Evolutionary conservation across 1,139 yeast genomes (phyloP).

Genomic region (Arxiozyma heterogenica): DNA sequence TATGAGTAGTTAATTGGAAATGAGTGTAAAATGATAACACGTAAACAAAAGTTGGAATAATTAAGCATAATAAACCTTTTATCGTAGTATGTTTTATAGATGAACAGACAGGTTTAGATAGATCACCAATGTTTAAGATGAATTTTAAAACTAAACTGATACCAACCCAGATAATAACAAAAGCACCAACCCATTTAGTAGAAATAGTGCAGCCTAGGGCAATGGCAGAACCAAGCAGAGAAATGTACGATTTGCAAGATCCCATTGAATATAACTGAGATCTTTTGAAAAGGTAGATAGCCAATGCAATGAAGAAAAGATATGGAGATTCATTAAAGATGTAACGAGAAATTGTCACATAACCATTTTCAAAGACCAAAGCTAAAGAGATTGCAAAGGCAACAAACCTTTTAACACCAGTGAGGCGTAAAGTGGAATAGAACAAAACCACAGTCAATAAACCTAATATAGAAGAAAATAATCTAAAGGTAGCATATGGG

Average conservation of each 20-base stretch:
- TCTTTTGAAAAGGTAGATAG: conserved; percentile 70
- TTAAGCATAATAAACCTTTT: conserved; percentile 50
- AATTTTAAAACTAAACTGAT: conserved; percentile 59
- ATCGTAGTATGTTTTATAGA: conserved; percentile 38
- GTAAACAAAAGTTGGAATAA: conserved; percentile 63
- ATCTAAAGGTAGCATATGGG: conserved; percentile 78
- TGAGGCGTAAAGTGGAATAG: conserved; percentile 72
- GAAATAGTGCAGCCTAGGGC: conserved; percentile 80
- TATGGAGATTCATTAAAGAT: conserved; percentile 86
- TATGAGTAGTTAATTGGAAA: conserved; percentile 55
- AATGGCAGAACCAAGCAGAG: conserved; percentile 63
- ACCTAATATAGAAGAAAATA: conserved; percentile 75
- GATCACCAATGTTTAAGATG: conserved; percentile 85
- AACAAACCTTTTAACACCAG: conserved; percentile 76
- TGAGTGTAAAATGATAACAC: conserved; percentile 67
- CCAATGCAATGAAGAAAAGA: conserved; percentile 78
- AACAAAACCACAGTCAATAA: conserved; percentile 65
- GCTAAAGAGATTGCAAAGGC: conserved; percentile 60
- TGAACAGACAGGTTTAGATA: conserved; percentile 33
- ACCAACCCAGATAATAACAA: conserved; percentile 91
- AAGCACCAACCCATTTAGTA: conserved; percentile 94
- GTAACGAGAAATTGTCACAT: conserved; percentile 78
- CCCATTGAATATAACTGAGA: conserved; percentile 72
- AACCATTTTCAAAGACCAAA: conserved; percentile 74
- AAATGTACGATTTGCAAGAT: conserved; percentile 56